phyloP scores from a whole-genome alignment of 805 yeast species.

The Zygotorulaspora danielsina region DNA sequence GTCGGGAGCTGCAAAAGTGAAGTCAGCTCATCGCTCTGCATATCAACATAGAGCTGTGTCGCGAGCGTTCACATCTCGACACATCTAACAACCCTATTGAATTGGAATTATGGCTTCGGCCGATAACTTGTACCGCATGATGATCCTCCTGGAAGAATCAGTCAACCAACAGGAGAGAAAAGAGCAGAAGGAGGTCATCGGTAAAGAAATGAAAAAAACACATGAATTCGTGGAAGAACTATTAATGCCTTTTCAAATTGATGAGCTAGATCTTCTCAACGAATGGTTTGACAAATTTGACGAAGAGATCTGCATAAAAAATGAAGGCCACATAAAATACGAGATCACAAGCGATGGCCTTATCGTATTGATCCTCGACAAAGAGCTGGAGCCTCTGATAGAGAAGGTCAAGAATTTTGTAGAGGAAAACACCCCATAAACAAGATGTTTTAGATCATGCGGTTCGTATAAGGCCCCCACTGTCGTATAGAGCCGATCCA shows the following conservation, averaged over 20 bases:
- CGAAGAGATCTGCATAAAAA: constrained; percentile 36
- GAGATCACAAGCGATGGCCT: constrained; percentile 38
- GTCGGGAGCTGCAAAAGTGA: too few species aligned
- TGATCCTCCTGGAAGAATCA: constrained; percentile 32
- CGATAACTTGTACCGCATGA: constrained; percentile 29
- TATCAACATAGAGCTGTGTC: too few species aligned
- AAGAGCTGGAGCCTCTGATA: constrained; percentile 28
- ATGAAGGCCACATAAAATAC: constrained; percentile 37
- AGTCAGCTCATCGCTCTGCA: too few species aligned
- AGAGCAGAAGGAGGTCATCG: constrained; percentile 3
- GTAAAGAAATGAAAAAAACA: constrained; percentile 19
- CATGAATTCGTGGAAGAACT: constrained; percentile 36
- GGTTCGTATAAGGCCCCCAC: not conserved
- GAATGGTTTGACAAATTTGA: constrained; percentile 38
- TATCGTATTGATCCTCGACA: constrained; percentile 32
- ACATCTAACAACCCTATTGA: too few species aligned
- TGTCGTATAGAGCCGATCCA: too few species aligned
- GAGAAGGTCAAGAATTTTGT: constrained; percentile 30
- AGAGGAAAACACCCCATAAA: constrained; percentile 14
- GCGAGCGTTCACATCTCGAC: too few species aligned
- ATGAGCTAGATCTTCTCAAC: constrained; percentile 33
- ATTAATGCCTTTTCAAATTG: constrained; percentile 29
- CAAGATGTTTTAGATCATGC: not conserved
- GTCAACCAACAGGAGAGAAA: constrained; percentile 14
- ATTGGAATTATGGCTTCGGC: constrained; percentile 19